Conservation (phyloP, 2,329 filamentous ascomycete genomes). For the Verticillium nonalfalfae region DNA sequence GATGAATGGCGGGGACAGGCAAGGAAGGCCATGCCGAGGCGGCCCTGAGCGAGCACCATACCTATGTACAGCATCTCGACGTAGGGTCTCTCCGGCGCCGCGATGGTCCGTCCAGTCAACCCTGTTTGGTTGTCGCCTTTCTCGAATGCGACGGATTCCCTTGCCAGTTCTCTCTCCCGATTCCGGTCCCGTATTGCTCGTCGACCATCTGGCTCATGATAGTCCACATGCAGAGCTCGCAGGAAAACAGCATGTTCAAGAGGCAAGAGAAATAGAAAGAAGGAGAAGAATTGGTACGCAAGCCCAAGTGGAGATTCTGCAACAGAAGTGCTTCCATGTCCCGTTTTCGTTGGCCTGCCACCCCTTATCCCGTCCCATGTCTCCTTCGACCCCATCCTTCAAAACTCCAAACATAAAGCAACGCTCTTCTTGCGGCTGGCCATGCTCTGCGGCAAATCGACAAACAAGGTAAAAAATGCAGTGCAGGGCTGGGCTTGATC, state of each 20-base stretch:
- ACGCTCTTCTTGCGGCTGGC: background rate
- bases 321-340: background rate
- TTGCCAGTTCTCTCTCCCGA: background rate
- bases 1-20: background rate
- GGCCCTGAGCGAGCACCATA: background rate
- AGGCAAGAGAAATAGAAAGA: background rate
- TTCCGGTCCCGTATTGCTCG: background rate
- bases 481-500: background rate
- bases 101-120: background rate
- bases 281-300: background rate
- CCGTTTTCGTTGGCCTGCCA: background rate
- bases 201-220: no score
- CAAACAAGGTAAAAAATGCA: background rate
- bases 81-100: background rate
- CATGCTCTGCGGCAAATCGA: background rate
- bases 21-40: background rate
- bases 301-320: constrained; percentile 1
- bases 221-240: background rate
- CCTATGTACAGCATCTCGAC: background rate
- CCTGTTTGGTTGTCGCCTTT: background rate
- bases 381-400: background rate
- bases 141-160: background rate
- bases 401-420: background rate
- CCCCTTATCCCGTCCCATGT: background rate
- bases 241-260: no score